These are phyloP conservation scores for Penicillium sp. DNA, from an alignment of 2,329 filamentous ascomycete species.

Conservation along the genomic window DNA sequence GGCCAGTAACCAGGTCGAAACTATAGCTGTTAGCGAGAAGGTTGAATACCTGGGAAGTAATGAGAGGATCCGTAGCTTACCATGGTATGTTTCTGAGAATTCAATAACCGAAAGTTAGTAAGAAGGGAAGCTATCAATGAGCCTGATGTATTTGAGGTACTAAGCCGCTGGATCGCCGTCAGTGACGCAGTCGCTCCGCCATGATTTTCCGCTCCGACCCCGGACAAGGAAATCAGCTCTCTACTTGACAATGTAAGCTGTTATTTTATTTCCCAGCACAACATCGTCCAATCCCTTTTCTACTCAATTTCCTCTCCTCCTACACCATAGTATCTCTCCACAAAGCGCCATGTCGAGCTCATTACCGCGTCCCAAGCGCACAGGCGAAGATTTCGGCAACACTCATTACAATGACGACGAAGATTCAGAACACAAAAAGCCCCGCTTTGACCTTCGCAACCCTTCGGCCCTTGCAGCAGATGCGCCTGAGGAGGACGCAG, in stretches of 20 bases:
- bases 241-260: neutral
- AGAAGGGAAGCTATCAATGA: neutral
- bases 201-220: conserved; percentile 43
- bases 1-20: conserved; percentile 51
- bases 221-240: conserved; percentile 19
- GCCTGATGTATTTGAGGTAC: conserved; percentile 3
- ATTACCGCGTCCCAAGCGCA: conserved; percentile 75
- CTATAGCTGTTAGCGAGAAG: conserved; percentile 28
- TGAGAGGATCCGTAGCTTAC: conserved; percentile 15
- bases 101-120: neutral
- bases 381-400: conserved; percentile 74
- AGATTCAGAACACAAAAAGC: conserved; percentile 61
- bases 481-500: conserved; percentile 66
- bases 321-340: neutral
- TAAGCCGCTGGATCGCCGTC: conserved; percentile 18
- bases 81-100: conserved; percentile 20
- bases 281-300: neutral
- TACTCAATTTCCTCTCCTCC: neutral
- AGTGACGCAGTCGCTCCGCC: conserved; percentile 39
- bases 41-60: neutral
- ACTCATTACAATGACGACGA: conserved; percentile 59
- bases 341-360: conserved; percentile 53
- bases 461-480: conserved; percentile 87
- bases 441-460: conserved; percentile 91
- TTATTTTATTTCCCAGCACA: neutral